These are phyloP conservation scores for Neurospora sp. DNA, from an alignment of 495 filamentous ascomycete species.

Conservation along the genomic window DNA sequence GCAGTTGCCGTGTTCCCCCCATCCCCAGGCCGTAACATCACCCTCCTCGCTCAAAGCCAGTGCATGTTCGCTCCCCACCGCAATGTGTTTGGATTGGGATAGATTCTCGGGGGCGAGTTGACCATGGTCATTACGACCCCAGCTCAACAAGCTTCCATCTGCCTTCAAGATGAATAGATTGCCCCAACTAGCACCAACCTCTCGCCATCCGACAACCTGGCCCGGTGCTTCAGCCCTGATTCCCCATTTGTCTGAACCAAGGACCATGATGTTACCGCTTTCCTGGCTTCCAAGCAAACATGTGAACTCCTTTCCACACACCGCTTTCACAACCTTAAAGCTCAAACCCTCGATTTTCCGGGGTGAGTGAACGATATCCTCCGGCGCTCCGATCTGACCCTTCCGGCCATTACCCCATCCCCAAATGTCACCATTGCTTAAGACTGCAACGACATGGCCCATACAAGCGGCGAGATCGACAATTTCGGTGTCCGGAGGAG, in stretches of 20 bases:
- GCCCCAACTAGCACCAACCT: slow-evolving; percentile 70
- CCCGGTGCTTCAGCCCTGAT: slow-evolving; percentile 36
- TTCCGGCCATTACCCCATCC: slow-evolving; percentile 84
- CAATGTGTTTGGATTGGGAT: slow-evolving; percentile 43
- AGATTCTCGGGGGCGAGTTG: slow-evolving; percentile 58
- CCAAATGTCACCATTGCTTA: slow-evolving; percentile 66
- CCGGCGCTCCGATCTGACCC: slow-evolving; percentile 59
- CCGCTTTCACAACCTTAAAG: slow-evolving; percentile 49
- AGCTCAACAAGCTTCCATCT: slow-evolving; percentile 46
- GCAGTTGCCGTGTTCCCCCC: slow-evolving; percentile 97
- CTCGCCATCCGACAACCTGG: slow-evolving; percentile 39
- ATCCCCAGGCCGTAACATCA: slow-evolving; percentile 71
- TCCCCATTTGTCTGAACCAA: slow-evolving; percentile 64
- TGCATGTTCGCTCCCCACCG: slow-evolving; percentile 80
- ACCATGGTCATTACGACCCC: slow-evolving; percentile 76
- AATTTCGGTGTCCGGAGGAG: slow-evolving; percentile 41
- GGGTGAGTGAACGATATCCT: slow-evolving; percentile 44
- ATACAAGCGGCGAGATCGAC: slow-evolving; percentile 58
- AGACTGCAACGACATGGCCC: slow-evolving; percentile 61
- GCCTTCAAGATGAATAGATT: slow-evolving; percentile 57
- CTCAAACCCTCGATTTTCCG: slow-evolving; percentile 42
- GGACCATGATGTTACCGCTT: slow-evolving; percentile 45
- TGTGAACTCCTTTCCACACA: slow-evolving; percentile 78
- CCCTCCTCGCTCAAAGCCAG: slow-evolving; percentile 54
- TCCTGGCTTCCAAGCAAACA: slow-evolving; percentile 47